phyloP scores from a whole-genome alignment of 163 green algal species.

The Volvox carteri region DNA sequence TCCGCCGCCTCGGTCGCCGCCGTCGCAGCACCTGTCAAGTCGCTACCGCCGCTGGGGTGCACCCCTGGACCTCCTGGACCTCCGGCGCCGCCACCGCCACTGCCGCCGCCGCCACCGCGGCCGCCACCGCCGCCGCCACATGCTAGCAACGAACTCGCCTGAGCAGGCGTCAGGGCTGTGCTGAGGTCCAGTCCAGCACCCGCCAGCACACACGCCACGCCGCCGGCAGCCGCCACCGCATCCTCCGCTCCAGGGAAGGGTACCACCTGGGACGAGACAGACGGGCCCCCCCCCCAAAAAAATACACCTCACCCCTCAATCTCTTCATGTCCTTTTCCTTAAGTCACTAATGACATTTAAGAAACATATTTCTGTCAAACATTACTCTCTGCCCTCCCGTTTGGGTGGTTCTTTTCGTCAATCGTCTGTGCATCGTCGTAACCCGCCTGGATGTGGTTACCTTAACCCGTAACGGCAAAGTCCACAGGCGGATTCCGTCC shows the following conservation, averaged over 20 bases:
- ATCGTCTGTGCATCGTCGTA: too few species aligned
- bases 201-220: constrained; percentile 69
- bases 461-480: too few species aligned
- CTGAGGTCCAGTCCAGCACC: constrained; percentile 61
- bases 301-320: too few species aligned
- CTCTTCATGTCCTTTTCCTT: too few species aligned
- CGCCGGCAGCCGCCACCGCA: constrained; percentile 66
- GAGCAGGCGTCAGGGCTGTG: constrained; percentile 21
- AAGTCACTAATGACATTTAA: too few species aligned
- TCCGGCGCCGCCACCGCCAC: neutral
- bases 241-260: constrained; percentile 75
- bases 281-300: too few species aligned
- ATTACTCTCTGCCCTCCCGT: too few species aligned
- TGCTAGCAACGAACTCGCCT: neutral
- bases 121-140: neutral
- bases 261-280: constrained; percentile 72
- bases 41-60: neutral
- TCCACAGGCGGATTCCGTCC: too few species aligned
- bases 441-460: too few species aligned
- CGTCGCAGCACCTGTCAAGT: neutral
- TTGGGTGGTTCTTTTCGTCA: too few species aligned
- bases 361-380: too few species aligned
- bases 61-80: too few species aligned
- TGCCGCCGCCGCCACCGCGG: neutral
- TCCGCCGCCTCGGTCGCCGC: neutral